phyloP scores from a whole-genome alignment of 192 early-diverging fungal genomes.

The Coemansia sp. region DNA sequence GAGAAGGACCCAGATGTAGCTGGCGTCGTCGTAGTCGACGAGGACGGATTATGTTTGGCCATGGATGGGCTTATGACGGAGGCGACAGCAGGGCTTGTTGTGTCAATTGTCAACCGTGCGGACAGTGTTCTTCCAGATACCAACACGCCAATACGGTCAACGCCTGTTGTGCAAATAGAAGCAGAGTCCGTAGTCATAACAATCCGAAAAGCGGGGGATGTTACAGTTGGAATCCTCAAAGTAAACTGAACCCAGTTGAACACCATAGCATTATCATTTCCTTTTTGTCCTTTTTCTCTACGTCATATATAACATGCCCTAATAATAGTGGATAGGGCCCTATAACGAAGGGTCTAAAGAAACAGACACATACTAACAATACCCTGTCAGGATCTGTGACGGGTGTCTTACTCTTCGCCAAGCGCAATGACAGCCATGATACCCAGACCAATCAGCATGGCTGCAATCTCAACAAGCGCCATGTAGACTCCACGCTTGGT shows the following conservation, averaged over 20 bases:
- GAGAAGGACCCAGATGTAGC: slow-evolving; percentile 29
- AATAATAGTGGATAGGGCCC: too few relatives aligned
- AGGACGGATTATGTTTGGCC: slow-evolving; percentile 46
- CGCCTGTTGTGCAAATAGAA: slow-evolving; percentile 47
- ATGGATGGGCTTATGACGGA: slow-evolving; percentile 12
- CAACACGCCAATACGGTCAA: slow-evolving; percentile 1
- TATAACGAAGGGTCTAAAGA: too few relatives aligned
- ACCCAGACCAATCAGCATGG: slow-evolving; percentile 72
- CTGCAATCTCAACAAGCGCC: slow-evolving; percentile 61
- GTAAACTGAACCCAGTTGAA: neutral
- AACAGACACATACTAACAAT: too few relatives aligned
- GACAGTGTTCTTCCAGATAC: slow-evolving; percentile 18
- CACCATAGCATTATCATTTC: too few relatives aligned
- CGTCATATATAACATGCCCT: too few relatives aligned
- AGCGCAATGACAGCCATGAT: slow-evolving; percentile 78
- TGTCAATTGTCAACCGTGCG: slow-evolving; percentile 31
- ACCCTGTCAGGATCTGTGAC: too few relatives aligned
- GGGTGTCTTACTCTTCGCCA: slow-evolving; percentile 58
- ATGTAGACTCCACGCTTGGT: slow-evolving; percentile 32
- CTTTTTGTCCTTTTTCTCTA: too few relatives aligned
- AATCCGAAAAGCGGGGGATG: slow-evolving; percentile 16
- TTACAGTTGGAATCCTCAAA: slow-evolving; percentile 46
- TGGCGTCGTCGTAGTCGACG: slow-evolving; percentile 42
- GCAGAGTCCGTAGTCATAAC: slow-evolving; percentile 32
- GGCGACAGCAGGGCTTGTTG: slow-evolving; percentile 10